phyloP scores from a whole-genome alignment of 768 basidiomycete genomes.

The Lactarius pseudohatsudake region DNA sequence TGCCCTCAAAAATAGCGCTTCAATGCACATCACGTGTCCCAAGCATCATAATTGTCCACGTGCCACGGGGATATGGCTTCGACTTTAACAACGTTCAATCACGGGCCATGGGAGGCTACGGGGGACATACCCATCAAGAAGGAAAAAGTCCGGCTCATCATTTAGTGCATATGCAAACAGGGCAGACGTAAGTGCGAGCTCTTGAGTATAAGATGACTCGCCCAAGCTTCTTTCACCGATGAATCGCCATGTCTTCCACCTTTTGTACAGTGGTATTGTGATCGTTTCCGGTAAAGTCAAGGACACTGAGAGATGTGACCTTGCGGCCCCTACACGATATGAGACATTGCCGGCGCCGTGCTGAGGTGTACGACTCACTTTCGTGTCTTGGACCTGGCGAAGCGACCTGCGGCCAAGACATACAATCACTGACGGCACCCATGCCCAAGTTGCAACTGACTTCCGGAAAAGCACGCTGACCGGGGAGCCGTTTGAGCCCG shows the following conservation, averaged over 20 bases:
- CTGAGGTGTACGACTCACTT: constrained; percentile 48
- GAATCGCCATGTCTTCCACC: constrained; percentile 70
- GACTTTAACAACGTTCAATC: no score
- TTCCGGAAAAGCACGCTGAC: constrained; percentile 49
- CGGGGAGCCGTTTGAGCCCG: constrained; percentile 40
- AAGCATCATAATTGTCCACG: constrained; percentile 58
- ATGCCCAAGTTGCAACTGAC: constrained; percentile 31
- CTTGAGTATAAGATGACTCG: constrained; percentile 33
- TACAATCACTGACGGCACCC: not conserved
- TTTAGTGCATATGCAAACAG: constrained; percentile 77
- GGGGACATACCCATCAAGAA: constrained; percentile 60
- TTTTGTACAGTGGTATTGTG: constrained; percentile 59
- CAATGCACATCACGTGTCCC: not conserved
- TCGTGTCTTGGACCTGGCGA: constrained; percentile 68
- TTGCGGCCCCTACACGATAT: constrained; percentile 51
- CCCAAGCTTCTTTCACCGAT: constrained; percentile 81
- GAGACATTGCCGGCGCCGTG: not conserved
- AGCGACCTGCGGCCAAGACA: constrained; percentile 46
- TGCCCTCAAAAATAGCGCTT: not conserved
- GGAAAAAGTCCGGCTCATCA: constrained; percentile 81
- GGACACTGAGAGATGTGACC: constrained; percentile 77
- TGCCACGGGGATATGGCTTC: constrained; percentile 70
- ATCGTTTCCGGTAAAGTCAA: constrained; percentile 74
- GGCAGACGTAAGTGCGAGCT: constrained; percentile 19
- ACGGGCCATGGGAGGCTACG: not conserved